Percentiles rank a stretch among this genome's conserved stretches.
These are phyloP conservation scores for Chiua virens DNA, from an alignment of 768 basidiomycete genomes.

Conservation along the genomic window DNA sequence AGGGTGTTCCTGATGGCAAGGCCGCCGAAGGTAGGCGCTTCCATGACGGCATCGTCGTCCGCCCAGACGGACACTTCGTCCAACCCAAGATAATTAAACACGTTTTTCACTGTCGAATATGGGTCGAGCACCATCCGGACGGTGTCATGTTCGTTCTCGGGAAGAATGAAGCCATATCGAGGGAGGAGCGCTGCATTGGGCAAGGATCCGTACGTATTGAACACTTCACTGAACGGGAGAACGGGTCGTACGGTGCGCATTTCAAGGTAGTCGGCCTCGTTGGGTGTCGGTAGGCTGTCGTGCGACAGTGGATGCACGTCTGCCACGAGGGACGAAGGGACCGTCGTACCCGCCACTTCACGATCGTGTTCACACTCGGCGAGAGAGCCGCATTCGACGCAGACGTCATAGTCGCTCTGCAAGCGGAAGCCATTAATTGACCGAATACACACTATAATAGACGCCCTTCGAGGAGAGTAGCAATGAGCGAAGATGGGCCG, in stretches of 20 bases:
- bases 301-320: conserved; percentile 13
- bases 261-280: conserved; percentile 49
- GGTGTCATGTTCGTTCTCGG: conserved; percentile 68
- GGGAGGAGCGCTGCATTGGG: conserved; percentile 64
- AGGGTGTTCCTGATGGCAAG: conserved; percentile 24
- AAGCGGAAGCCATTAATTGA: conserved; percentile 12
- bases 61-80: conserved; percentile 2
- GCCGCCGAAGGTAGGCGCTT: conserved; percentile 4
- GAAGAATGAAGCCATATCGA: conserved; percentile 74
- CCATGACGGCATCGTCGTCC: conserved; percentile 18
- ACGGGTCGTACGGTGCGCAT: conserved; percentile 66
- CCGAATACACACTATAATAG: neutral
- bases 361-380: conserved; percentile 67
- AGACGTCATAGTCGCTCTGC: conserved; percentile 75
- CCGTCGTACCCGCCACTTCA: conserved; percentile 15
- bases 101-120: conserved; percentile 11
- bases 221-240: conserved; percentile 54
- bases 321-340: neutral
- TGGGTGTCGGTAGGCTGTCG: conserved; percentile 6
- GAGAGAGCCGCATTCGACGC: conserved; percentile 67
- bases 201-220: conserved; percentile 76
- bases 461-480: conserved; percentile 3
- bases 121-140: conserved; percentile 36
- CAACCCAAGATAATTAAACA: conserved; percentile 11
- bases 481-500: neutral